These are phyloP conservation scores for Neonectria faginata DNA, from an alignment of 2,329 filamentous ascomycete species.

Conservation along the genomic window DNA sequence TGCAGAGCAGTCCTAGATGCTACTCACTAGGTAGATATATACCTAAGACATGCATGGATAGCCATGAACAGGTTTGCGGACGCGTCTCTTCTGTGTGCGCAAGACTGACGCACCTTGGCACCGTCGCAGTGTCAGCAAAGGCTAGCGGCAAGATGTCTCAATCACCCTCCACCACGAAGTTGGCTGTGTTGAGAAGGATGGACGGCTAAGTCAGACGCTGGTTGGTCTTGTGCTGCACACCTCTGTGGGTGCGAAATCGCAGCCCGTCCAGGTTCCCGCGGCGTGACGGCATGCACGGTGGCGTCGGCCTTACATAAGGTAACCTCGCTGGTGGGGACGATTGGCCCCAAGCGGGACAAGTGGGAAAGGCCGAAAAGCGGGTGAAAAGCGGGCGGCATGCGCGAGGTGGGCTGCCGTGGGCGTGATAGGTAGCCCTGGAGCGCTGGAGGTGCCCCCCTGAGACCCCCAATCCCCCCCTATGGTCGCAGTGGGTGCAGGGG, in stretches of 20 bases:
- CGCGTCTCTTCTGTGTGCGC: not conserved
- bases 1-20: slow-evolving; percentile 7
- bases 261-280: not conserved
- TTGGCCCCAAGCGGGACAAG: slow-evolving; percentile 7
- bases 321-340: slow-evolving; percentile 22
- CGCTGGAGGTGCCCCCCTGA: slow-evolving; percentile 20
- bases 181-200: not conserved
- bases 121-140: slow-evolving; percentile 8
- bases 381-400: not conserved
- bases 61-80: not conserved
- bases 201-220: slow-evolving; percentile 13
- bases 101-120: slow-evolving; percentile 2
- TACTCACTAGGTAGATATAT: not conserved
- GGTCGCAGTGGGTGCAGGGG: slow-evolving; percentile 18
- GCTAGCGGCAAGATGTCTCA: slow-evolving; percentile 14
- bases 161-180: slow-evolving; percentile 10
- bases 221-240: slow-evolving; percentile 22
- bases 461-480: slow-evolving; percentile 11
- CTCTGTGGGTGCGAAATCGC: slow-evolving; percentile 1
- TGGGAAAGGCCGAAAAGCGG: slow-evolving; percentile 8
- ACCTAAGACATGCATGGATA: not conserved
- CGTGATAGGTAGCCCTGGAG: slow-evolving; percentile 26
- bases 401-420: not conserved
- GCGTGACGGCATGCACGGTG: slow-evolving; percentile 36
- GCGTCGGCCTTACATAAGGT: slow-evolving; percentile 38